Conservation (phyloP, 2,329 filamentous ascomycete genomes). For the Fonsecaea monophora region DNA sequence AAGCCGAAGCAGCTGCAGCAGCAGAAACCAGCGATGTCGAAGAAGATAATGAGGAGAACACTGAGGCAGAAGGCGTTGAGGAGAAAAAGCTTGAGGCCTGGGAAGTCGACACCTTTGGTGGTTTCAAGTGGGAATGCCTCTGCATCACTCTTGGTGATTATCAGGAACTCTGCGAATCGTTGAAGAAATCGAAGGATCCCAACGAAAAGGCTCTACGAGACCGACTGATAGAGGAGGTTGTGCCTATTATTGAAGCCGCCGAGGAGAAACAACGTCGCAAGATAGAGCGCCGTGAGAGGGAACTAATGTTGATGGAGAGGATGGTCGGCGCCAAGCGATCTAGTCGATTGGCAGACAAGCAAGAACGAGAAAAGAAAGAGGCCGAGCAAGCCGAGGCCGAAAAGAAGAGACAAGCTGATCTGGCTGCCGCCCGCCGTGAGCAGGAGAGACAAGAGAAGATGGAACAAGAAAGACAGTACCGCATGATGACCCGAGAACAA, state of each 20-base stretch:
- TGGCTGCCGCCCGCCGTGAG: conserved; percentile 66
- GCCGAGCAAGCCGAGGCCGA: conserved; percentile 74
- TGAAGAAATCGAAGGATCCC: conserved; percentile 77
- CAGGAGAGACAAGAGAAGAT: conserved; percentile 67
- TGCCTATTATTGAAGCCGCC: conserved; percentile 83
- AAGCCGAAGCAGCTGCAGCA: conserved; percentile 45
- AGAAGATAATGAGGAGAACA: conserved; percentile 54
- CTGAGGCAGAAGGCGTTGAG: conserved; percentile 46
- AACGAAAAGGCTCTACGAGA: conserved; percentile 82
- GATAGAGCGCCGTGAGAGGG: conserved; percentile 75
- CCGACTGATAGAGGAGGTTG: conserved; percentile 75
- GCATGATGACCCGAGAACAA: conserved; percentile 83
- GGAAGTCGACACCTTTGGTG: conserved; percentile 70
- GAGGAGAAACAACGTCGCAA: conserved; percentile 73
- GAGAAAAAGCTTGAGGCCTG: conserved; percentile 48
- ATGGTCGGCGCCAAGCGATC: conserved; percentile 94
- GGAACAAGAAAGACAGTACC: conserved; percentile 76
- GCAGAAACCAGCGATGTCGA: conserved; percentile 41
- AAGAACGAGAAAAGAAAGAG: conserved; percentile 77
- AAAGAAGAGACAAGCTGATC: conserved; percentile 68
- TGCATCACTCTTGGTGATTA: conserved; percentile 83
- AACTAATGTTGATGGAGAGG: conserved; percentile 80
- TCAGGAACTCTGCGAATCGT: conserved; percentile 69
- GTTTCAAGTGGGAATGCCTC: conserved; percentile 88
- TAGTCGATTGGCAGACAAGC: conserved; percentile 81